phyloP scores from a whole-genome alignment of 768 basidiomycete genomes.

The Russula compacta region DNA sequence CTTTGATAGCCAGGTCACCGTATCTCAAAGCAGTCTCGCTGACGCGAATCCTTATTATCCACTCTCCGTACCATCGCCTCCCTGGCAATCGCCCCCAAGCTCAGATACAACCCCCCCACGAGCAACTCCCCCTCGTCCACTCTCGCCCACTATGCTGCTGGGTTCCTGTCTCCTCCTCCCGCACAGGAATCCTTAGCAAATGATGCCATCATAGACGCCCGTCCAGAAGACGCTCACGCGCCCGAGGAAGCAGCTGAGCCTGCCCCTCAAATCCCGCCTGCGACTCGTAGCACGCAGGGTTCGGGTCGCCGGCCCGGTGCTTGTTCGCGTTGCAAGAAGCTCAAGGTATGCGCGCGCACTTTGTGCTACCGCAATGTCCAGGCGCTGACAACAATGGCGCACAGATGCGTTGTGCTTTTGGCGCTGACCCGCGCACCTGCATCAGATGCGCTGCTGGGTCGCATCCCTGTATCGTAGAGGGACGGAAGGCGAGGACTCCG shows the following conservation, averaged over 20 bases:
- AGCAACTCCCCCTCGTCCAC: constrained; percentile 6
- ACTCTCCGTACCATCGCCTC: constrained; percentile 2
- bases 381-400: background rate
- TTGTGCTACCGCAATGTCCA: background rate
- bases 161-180: background rate
- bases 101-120: constrained; percentile 6
- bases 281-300: background rate
- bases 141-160: background rate
- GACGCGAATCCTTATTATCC: constrained; percentile 3
- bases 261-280: background rate
- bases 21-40: constrained; percentile 8
- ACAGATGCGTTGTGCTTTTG: constrained; percentile 18
- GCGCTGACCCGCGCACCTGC: constrained; percentile 9
- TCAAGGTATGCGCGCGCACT: constrained; percentile 21
- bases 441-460: constrained; percentile 21
- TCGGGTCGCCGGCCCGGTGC: constrained; percentile 20
- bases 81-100: constrained; percentile 12
- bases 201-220: background rate
- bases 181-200: background rate
- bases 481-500: constrained; percentile 28
- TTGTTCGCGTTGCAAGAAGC: constrained; percentile 24
- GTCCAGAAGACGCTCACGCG: background rate
- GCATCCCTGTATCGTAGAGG: constrained; percentile 27
- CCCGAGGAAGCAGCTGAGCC: background rate
- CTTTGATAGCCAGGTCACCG: background rate